Evolutionary conservation across 73 alveolate species (phyloP).

Genomic region (Effrenium voratum): DNA sequence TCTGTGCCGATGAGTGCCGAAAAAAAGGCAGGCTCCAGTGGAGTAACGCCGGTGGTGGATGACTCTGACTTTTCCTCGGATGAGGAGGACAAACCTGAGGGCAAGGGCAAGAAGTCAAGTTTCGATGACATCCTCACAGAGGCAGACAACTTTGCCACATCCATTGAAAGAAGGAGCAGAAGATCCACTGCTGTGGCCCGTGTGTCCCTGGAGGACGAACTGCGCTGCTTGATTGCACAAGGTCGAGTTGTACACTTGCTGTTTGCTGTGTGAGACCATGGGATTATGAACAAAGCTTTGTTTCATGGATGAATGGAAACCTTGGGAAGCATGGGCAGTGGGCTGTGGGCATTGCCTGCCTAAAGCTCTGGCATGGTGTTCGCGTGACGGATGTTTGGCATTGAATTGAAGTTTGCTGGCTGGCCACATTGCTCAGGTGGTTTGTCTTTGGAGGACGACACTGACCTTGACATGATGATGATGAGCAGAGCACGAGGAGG

Average conservation of each 20-base stretch:
- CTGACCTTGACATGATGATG: conserved; percentile 90
- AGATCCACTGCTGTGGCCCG: conserved; percentile 88
- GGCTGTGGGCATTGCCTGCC: too few species aligned
- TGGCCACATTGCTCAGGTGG: too few species aligned
- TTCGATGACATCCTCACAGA: conserved; percentile 79
- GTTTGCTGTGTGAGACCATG: too few species aligned
- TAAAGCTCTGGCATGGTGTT: too few species aligned
- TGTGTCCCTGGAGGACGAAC: conserved; percentile 65
- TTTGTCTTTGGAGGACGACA: conserved; percentile 85
- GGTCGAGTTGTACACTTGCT: too few species aligned
- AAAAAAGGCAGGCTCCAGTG: background rate
- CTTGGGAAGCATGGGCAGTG: too few species aligned
- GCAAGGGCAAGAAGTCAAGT: conserved; percentile 31
- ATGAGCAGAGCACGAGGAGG: conserved; percentile 89
- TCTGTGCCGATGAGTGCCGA: conserved; percentile 30
- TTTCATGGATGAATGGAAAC: too few species aligned
- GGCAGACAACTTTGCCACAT: conserved; percentile 77
- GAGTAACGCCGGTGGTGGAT: conserved; percentile 43
- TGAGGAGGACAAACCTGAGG: background rate
- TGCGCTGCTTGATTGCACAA: too few species aligned
- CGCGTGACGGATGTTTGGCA: too few species aligned
- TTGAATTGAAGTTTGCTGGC: too few species aligned
- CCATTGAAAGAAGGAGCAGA: conserved; percentile 48
- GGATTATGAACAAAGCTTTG: too few species aligned
- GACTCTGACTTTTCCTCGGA: conserved; percentile 44